Evolutionary conservation across 2,329 filamentous ascomycete species (phyloP).

Genomic region (Hymenoscyphus infarciens): DNA sequence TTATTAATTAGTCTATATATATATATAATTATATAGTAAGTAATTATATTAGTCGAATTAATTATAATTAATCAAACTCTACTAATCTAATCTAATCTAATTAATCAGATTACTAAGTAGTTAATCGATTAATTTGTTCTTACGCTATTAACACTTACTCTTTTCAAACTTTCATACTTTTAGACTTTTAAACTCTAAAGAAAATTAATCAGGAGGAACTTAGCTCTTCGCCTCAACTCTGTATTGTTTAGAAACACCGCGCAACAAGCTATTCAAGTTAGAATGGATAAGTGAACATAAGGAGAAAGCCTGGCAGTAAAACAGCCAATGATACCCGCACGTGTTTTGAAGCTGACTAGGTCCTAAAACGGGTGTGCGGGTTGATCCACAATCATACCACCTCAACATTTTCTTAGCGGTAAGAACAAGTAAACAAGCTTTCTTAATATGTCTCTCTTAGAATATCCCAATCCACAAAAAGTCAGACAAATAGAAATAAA

Average conservation of each 20-base stretch:
- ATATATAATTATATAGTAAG: too few relatives aligned
- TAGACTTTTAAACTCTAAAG: too few relatives aligned
- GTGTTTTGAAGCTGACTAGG: background rate
- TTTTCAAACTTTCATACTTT: too few relatives aligned
- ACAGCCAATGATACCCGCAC: background rate
- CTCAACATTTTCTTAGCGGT: constrained; percentile 3
- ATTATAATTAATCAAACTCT: too few relatives aligned
- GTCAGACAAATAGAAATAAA: background rate
- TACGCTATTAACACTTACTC: too few relatives aligned
- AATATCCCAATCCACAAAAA: background rate
- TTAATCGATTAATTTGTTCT: too few relatives aligned
- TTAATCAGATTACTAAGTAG: too few relatives aligned
- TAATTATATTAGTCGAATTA: too few relatives aligned
- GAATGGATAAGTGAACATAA: background rate
- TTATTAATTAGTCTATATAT: too few relatives aligned
- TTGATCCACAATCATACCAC: background rate
- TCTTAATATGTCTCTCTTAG: background rate
- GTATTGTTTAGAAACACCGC: background rate
- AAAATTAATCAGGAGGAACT: too few relatives aligned
- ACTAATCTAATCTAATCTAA: too few relatives aligned
- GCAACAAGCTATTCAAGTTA: too few relatives aligned
- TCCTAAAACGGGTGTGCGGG: background rate
- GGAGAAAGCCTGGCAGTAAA: background rate
- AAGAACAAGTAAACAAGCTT: background rate
- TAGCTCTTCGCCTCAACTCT: background rate